phyloP scores from a whole-genome alignment of 2,329 filamentous ascomycete species.

The Rhinocladiella similis region DNA sequence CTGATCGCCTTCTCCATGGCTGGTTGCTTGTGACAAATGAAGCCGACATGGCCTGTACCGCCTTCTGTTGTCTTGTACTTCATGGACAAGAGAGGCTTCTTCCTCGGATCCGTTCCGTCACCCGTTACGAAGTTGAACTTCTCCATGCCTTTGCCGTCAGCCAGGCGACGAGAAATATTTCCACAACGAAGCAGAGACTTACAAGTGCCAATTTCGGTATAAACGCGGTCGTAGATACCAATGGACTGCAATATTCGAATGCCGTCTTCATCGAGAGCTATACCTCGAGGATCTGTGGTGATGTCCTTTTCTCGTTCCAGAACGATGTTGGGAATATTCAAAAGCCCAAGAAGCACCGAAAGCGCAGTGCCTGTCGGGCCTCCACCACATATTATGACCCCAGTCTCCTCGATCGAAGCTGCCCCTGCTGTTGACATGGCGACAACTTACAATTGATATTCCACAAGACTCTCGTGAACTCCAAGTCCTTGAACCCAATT shows the following conservation, averaged over 20 bases:
- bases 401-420: conserved; percentile 22
- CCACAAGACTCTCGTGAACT: not conserved
- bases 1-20: conserved; percentile 31
- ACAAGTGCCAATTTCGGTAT: conserved; percentile 34
- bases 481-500: too few species aligned
- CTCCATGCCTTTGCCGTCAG: conserved; percentile 21
- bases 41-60: conserved; percentile 34
- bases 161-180: not conserved
- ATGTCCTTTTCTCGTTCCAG: conserved; percentile 33
- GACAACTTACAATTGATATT: not conserved
- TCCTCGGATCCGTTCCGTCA: conserved; percentile 14
- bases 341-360: conserved; percentile 31
- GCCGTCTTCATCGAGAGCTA: conserved; percentile 36
- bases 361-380: conserved; percentile 35
- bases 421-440: conserved; percentile 8
- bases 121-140: conserved; percentile 26
- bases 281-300: conserved; percentile 36
- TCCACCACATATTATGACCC: conserved; percentile 35
- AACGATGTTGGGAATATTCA: conserved; percentile 31
- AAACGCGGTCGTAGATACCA: conserved; percentile 33
- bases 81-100: conserved; percentile 24
- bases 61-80: conserved; percentile 30
- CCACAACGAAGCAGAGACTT: conserved; percentile 3
- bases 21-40: conserved; percentile 35
- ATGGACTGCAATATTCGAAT: conserved; percentile 34